Percentiles rank a stretch among this genome's conserved stretches.
Evolutionary conservation across 75 land plant species (phyloP).

Genomic region (Pinus taeda): DNA sequence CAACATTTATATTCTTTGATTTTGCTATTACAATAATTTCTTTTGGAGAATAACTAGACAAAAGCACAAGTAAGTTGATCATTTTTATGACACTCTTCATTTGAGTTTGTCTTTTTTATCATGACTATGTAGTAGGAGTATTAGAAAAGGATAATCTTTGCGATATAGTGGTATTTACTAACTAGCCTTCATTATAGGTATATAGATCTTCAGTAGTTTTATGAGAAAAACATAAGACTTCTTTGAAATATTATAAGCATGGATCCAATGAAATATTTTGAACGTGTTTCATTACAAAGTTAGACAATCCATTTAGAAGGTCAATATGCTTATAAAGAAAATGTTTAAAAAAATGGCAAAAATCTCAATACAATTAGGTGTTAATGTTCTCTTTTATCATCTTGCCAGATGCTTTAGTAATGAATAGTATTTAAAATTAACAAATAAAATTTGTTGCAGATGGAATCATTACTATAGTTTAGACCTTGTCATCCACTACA

Average conservation of each 20-base stretch:
- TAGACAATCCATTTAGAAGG: neutral
- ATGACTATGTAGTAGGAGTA: neutral
- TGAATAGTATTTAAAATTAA: too few species aligned
- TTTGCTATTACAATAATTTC: slow-evolving; percentile 93
- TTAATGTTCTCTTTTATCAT: neutral
- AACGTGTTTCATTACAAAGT: neutral
- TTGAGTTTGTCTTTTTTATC: neutral
- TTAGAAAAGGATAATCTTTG: neutral
- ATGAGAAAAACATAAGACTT: neutral
- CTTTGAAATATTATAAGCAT: neutral
- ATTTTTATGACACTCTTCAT: neutral
- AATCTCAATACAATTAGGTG: too few species aligned
- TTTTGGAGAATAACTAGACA: slow-evolving; percentile 94
- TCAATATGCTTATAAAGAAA: neutral
- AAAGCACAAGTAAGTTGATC: slow-evolving; percentile 65
- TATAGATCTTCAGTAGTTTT: neutral
- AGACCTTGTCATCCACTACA: too few species aligned
- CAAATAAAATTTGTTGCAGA: too few species aligned
- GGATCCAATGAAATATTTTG: neutral
- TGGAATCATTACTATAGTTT: too few species aligned
- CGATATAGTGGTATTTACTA: neutral
- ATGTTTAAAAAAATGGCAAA: neutral
- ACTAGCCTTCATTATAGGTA: neutral
- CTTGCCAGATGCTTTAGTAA: too few species aligned
- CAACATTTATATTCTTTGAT: slow-evolving; percentile 92